Conservation (phyloP, 1,284 basidiomycete genomes). For the Coriolopsis trogii region DNA sequence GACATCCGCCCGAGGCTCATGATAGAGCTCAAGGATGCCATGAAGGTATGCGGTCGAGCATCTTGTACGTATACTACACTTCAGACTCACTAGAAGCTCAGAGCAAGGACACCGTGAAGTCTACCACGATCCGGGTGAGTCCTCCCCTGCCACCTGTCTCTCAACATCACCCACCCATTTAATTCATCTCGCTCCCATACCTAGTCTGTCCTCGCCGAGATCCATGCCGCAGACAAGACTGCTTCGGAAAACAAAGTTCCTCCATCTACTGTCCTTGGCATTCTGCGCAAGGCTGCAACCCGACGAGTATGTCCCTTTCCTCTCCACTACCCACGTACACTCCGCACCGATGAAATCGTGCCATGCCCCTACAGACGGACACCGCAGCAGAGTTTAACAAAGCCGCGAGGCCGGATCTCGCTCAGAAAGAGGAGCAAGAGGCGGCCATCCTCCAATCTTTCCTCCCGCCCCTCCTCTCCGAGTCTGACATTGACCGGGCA, state of each 20-base stretch:
- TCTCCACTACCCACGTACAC: not conserved
- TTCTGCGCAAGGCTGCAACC: conserved; percentile 60
- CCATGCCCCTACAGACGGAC: conserved; percentile 48
- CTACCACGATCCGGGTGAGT: conserved; percentile 64
- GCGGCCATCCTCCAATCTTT: conserved; percentile 54
- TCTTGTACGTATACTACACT: not conserved
- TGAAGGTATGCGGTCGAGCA: conserved; percentile 55
- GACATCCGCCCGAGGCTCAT: conserved; percentile 33
- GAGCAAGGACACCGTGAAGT: conserved; percentile 56
- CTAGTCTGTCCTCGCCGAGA: conserved; percentile 69
- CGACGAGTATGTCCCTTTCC: conserved; percentile 52
- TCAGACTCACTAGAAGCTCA: conserved; percentile 29
- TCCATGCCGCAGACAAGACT: conserved; percentile 68
- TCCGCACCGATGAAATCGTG: not conserved
- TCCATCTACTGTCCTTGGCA: conserved; percentile 47
- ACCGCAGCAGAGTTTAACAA: conserved; percentile 56
- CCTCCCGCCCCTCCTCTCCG: conserved; percentile 61
- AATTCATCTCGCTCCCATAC: not conserved
- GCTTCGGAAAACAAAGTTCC: conserved; percentile 41
- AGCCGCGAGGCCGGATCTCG: conserved; percentile 66
- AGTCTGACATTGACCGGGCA: conserved; percentile 53
- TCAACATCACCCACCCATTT: not conserved
- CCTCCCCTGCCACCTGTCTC: not conserved
- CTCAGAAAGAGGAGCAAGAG: conserved; percentile 63
- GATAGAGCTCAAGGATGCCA: conserved; percentile 45